Conservation (phyloP, 2,329 filamentous ascomycete species). For the Aspergillus calidoustus region DNA sequence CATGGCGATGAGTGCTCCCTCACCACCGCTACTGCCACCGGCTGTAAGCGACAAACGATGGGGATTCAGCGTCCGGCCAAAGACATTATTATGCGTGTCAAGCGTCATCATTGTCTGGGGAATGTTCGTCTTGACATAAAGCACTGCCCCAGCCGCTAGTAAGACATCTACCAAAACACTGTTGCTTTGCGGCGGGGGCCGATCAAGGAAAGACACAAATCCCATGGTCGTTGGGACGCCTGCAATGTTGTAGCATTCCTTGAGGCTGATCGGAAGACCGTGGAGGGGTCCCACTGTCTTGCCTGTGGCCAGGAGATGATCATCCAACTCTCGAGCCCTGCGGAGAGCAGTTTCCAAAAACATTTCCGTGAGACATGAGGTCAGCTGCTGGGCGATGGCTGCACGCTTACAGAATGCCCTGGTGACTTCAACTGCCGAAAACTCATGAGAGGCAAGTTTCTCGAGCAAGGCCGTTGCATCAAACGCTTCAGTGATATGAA, state of each 20-base stretch:
- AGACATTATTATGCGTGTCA: conserved; percentile 59
- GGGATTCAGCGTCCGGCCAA: conserved; percentile 66
- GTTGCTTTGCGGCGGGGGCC: conserved; percentile 58
- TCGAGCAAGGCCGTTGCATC: conserved; percentile 39
- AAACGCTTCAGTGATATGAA: conserved; percentile 53
- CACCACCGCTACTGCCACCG: conserved; percentile 69
- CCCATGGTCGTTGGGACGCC: conserved; percentile 61
- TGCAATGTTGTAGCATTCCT: conserved; percentile 51
- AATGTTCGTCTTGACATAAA: conserved; percentile 72
- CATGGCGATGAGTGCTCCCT: conserved; percentile 63
- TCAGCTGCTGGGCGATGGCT: conserved; percentile 40
- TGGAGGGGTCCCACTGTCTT: conserved; percentile 63
- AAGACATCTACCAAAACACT: conserved; percentile 62
- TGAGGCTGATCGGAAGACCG: conserved; percentile 62
- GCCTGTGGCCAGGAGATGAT: conserved; percentile 44
- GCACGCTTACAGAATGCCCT: conserved; percentile 51
- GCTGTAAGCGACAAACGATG: conserved; percentile 61
- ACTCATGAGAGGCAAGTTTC: conserved; percentile 29
- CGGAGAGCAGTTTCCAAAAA: conserved; percentile 56
- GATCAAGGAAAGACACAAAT: conserved; percentile 62
- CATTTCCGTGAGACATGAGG: conserved; percentile 58
- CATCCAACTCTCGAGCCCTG: conserved; percentile 54
- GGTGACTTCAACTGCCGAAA: conserved; percentile 47
- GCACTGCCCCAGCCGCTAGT: conserved; percentile 62
- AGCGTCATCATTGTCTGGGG: conserved; percentile 59